A percentile compares a stretch with the other conserved stretches of the same genome.
Conservation (phyloP, 2,329 filamentous ascomycete genomes). For the Aureobasidium sp. region DNA sequence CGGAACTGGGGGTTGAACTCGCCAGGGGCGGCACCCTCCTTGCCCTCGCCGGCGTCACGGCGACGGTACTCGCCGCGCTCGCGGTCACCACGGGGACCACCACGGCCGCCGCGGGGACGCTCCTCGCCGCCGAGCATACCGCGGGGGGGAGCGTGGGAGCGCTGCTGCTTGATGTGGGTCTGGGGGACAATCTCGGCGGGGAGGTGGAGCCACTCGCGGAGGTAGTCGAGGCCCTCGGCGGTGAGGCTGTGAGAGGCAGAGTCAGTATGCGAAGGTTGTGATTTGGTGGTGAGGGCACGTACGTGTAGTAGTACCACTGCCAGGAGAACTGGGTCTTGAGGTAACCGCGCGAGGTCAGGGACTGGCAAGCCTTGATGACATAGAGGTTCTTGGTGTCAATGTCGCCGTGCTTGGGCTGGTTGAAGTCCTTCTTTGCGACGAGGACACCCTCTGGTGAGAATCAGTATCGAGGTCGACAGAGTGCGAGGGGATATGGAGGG, state of each 20-base stretch:
- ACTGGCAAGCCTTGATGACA: constrained; percentile 97
- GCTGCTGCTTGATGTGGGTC: constrained; percentile 99
- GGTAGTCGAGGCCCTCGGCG: constrained; percentile 99
- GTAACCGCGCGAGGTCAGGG: constrained; percentile 93
- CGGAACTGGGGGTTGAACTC: constrained; percentile 81
- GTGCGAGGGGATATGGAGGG: background rate
- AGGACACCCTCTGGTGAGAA: constrained; percentile 59
- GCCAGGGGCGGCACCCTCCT: constrained; percentile 86
- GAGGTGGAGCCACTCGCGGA: constrained; percentile 99
- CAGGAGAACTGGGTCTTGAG: constrained; percentile 99
- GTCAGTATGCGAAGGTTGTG: background rate
- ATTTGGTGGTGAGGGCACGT: background rate
- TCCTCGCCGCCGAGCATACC: constrained; percentile 92
- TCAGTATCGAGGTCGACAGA: background rate
- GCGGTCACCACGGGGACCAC: constrained; percentile 70
- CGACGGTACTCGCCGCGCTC: constrained; percentile 63
- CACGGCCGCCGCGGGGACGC: constrained; percentile 69
- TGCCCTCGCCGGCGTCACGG: constrained; percentile 58
- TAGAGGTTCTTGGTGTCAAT: constrained; percentile 88
- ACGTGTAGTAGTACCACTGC: constrained; percentile 97
- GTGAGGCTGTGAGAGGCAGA: constrained; percentile 55
- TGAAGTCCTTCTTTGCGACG: constrained; percentile 99
- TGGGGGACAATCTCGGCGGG: constrained; percentile 98
- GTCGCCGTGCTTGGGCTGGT: constrained; percentile 93
- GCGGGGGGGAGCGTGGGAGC: constrained; percentile 93